A percentile compares a stretch with the other conserved stretches of the same genome.
Evolutionary conservation across 176 grass and related monocot genomes (phyloP).

Genomic region (Elymus sibiricus): DNA sequence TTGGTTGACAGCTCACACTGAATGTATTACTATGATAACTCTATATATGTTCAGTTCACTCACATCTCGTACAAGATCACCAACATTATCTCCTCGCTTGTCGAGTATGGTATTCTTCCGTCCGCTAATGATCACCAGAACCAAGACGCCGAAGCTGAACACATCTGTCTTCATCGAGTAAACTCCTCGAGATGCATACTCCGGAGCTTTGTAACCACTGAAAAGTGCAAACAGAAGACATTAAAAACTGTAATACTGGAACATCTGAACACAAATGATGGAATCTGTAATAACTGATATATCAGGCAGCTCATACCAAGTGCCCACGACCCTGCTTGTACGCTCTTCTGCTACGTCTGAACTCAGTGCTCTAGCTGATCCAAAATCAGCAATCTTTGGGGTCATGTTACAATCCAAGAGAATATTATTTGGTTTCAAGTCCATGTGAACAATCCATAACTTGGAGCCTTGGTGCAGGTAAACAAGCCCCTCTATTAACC

Average conservation of each 20-base stretch:
- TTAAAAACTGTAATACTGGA: not conserved
- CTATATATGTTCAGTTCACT: not conserved
- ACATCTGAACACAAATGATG: not conserved
- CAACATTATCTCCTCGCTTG: not conserved
- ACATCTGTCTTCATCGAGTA: constrained; percentile 40
- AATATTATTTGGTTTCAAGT: constrained; percentile 31
- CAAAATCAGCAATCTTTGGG: constrained; percentile 37
- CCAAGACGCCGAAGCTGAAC: constrained; percentile 37
- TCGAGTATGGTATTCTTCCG: constrained; percentile 16
- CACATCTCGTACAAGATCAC: constrained; percentile 29
- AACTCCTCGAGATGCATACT: constrained; percentile 34
- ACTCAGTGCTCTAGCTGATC: constrained; percentile 18
- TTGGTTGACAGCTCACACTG: no score
- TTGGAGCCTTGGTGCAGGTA: constrained; percentile 25
- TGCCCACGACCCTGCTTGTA: constrained; percentile 28
- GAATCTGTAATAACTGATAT: not conserved
- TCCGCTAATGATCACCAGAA: constrained; percentile 30
- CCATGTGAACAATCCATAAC: constrained; percentile 26
- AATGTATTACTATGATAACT: not conserved
- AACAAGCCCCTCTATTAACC: constrained; percentile 24
- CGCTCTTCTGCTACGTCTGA: constrained; percentile 26
- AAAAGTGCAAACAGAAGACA: not conserved
- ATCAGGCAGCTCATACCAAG: constrained; percentile 11
- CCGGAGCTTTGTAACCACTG: constrained; percentile 35
- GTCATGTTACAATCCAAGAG: constrained; percentile 27